These are phyloP conservation scores for Ascoidea rubescens DNA, from an alignment of 805 yeast genomes.

Conservation along the genomic window DNA sequence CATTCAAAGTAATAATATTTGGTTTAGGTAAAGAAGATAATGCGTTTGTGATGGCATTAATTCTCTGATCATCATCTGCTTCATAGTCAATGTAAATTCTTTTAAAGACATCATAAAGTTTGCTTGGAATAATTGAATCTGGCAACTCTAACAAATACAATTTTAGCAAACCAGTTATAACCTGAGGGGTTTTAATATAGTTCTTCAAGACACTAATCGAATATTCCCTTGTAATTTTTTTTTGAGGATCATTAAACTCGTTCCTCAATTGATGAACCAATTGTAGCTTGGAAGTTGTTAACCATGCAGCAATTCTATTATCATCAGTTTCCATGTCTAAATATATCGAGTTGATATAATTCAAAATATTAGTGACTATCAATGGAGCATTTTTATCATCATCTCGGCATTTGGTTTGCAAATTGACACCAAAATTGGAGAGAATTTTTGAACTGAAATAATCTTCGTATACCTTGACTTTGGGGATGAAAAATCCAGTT, in stretches of 20 bases:
- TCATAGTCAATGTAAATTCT: conserved; percentile 46
- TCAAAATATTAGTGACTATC: conserved; percentile 46
- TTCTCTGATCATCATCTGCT: conserved; percentile 23
- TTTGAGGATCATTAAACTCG: conserved; percentile 26
- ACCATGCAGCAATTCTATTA: conserved; percentile 57
- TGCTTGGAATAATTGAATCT: conserved; percentile 54
- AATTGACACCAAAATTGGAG: conserved; percentile 71
- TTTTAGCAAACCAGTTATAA: conserved; percentile 55
- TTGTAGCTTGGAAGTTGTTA: conserved; percentile 44
- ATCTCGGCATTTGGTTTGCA: conserved; percentile 54
- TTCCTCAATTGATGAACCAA: conserved; percentile 49
- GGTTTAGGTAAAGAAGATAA: conserved; percentile 54
- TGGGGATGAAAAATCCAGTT: conserved; percentile 66
- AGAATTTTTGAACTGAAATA: conserved; percentile 51
- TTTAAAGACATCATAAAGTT: conserved; percentile 52
- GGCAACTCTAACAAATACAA: conserved; percentile 71
- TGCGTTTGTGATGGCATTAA: conserved; percentile 51
- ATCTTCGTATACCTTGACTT: conserved; percentile 61
- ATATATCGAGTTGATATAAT: conserved; percentile 54
- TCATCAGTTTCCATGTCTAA: conserved; percentile 60
- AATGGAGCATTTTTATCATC: conserved; percentile 65
- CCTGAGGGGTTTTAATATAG: conserved; percentile 31
- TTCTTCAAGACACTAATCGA: conserved; percentile 20
- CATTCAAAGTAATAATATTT: conserved; percentile 69
- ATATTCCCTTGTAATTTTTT: conserved; percentile 18